A percentile compares a stretch with the other conserved stretches of the same genome.
Evolutionary conservation across 805 yeast species (phyloP).

Genomic region (Metschnikowia aberdeeniae): DNA sequence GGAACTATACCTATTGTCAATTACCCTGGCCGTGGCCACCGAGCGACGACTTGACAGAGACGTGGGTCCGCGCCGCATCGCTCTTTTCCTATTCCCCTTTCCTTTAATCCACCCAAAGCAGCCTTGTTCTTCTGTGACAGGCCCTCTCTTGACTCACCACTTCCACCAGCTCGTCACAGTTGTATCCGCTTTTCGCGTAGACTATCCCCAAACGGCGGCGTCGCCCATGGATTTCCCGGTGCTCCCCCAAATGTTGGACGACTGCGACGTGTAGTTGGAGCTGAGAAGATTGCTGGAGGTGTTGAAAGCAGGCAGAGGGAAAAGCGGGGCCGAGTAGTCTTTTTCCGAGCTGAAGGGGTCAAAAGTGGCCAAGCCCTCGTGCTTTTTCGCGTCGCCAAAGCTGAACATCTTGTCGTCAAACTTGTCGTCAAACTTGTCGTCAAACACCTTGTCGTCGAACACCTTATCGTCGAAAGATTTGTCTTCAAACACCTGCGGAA

Average conservation of each 20-base stretch:
- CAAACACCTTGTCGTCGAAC: constrained; percentile 10
- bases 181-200: too few relatives aligned
- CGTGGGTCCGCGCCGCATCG: too few relatives aligned
- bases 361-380: constrained; percentile 16
- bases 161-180: too few relatives aligned
- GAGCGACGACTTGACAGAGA: too few relatives aligned
- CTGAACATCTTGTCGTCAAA: neutral
- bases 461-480: neutral
- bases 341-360: constrained; percentile 24
- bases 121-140: too few relatives aligned
- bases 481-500: constrained; percentile 18
- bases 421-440: constrained; percentile 3
- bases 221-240: constrained; percentile 16
- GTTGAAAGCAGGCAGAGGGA: constrained; percentile 16
- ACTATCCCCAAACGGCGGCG: constrained; percentile 32
- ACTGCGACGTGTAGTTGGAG: constrained; percentile 11
- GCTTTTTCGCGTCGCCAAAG: constrained; percentile 6
- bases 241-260: constrained; percentile 26
- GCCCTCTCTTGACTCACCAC: too few relatives aligned
- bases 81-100: too few relatives aligned
- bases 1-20: too few relatives aligned
- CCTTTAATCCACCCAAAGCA: too few relatives aligned
- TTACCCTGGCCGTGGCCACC: too few relatives aligned
- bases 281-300: constrained; percentile 16
- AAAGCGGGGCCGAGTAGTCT: constrained; percentile 5